A percentile compares a stretch with the other conserved stretches of the same genome.
Evolutionary conservation across 2,329 filamentous ascomycete genomes (phyloP).

Genomic region (Neonectria ditissima): DNA sequence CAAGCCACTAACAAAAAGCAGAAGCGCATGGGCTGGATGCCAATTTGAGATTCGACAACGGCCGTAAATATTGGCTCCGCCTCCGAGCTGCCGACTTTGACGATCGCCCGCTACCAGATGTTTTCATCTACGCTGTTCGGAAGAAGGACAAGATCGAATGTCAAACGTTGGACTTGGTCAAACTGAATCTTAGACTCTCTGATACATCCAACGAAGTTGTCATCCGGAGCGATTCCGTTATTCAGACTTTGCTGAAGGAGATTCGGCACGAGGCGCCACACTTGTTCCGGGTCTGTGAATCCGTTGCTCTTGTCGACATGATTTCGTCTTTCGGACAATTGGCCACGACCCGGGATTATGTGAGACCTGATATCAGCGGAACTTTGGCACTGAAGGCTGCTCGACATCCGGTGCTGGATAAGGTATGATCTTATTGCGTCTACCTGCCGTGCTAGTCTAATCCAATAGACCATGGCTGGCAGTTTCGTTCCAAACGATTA

Average conservation of each 20-base stretch:
- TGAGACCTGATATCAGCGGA: constrained; percentile 75
- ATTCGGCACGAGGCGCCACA: constrained; percentile 77
- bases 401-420: constrained; percentile 83
- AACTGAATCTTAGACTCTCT: constrained; percentile 81
- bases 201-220: constrained; percentile 88
- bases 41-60: constrained; percentile 80
- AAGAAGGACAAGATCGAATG: constrained; percentile 86
- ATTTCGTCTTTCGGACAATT: constrained; percentile 81
- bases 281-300: constrained; percentile 88
- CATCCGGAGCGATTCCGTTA: constrained; percentile 81
- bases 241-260: constrained; percentile 77
- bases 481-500: constrained; percentile 91
- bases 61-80: constrained; percentile 83
- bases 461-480: constrained; percentile 65
- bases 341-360: constrained; percentile 70
- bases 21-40: constrained; percentile 69
- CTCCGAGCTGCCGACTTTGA: constrained; percentile 73
- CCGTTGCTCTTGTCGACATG: constrained; percentile 90
- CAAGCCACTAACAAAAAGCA: constrained; percentile 43
- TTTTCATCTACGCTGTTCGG: constrained; percentile 81
- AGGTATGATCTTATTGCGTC: constrained; percentile 51
- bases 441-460: constrained; percentile 27
- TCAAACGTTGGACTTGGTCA: constrained; percentile 85
- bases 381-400: constrained; percentile 79
- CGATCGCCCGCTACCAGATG: constrained; percentile 67